These are phyloP conservation scores for Paecilomyces dactylethromorphus DNA, from an alignment of 2,329 filamentous ascomycete genomes.

Conservation along the genomic window DNA sequence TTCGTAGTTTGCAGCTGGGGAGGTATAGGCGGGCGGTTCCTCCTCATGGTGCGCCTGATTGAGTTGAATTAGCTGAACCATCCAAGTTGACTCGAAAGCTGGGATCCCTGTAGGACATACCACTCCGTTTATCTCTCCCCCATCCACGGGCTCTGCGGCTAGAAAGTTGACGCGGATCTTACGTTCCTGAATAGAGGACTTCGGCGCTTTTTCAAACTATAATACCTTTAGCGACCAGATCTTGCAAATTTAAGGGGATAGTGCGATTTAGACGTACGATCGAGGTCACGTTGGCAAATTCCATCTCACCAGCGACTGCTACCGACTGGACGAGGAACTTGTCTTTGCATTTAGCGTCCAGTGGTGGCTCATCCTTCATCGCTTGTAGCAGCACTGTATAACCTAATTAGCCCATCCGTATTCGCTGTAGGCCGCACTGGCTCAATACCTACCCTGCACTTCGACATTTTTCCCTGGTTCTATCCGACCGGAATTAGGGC, in stretches of 20 bases:
- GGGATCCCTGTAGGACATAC: constrained; percentile 17
- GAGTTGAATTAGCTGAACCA: neutral
- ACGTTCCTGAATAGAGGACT: constrained; percentile 75
- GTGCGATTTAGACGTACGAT: constrained; percentile 55
- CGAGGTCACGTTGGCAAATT: constrained; percentile 70
- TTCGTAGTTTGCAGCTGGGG: constrained; percentile 45
- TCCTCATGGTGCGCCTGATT: constrained; percentile 29
- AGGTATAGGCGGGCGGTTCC: constrained; percentile 50
- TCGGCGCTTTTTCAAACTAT: constrained; percentile 75
- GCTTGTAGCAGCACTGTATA: constrained; percentile 81
- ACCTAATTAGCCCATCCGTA: constrained; percentile 15
- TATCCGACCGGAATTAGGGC: constrained; percentile 93
- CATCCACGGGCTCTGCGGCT: constrained; percentile 46
- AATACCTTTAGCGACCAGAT: constrained; percentile 8
- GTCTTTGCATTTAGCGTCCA: constrained; percentile 86
- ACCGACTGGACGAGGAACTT: constrained; percentile 97
- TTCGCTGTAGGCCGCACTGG: neutral
- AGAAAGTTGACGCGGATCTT: constrained; percentile 94
- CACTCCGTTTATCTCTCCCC: constrained; percentile 25
- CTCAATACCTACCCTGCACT: constrained; percentile 64
- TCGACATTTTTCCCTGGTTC: constrained; percentile 85
- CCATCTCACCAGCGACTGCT: constrained; percentile 72
- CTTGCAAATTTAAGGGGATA: neutral
- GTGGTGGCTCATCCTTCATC: constrained; percentile 89
- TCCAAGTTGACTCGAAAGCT: neutral